A percentile compares a stretch with the other conserved stretches of the same genome.
These are phyloP conservation scores for Anthoceros angustus DNA, from an alignment of 225 moss, liverwort and hornwort genomes.

Conservation along the genomic window DNA sequence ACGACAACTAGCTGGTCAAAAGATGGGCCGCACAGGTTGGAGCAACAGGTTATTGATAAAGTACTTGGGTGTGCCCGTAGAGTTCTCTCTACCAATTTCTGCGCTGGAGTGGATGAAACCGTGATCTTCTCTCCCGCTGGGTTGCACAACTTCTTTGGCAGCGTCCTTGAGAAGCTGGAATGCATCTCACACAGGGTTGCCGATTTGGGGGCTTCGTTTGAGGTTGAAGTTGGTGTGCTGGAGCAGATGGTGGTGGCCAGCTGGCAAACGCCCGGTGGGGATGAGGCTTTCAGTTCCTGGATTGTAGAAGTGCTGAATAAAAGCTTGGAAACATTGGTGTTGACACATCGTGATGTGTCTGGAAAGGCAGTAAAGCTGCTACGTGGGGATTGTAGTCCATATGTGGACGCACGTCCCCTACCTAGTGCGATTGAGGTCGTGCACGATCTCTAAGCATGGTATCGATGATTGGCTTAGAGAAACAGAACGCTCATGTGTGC, in stretches of 20 bases:
- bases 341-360: neutral
- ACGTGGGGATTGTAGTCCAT: neutral
- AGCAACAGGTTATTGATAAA: constrained; percentile 16
- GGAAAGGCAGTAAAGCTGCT: neutral
- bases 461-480: no score
- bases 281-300: constrained; percentile 31
- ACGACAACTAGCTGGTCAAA: constrained; percentile 2
- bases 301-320: constrained; percentile 30
- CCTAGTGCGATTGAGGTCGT: neutral
- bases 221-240: constrained; percentile 35
- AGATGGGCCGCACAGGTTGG: constrained; percentile 14
- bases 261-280: constrained; percentile 42
- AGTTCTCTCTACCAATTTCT: constrained; percentile 32
- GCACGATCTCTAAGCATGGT: neutral
- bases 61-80: constrained; percentile 28
- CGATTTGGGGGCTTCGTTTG: constrained; percentile 16
- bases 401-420: neutral
- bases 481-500: no score
- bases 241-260: constrained; percentile 41
- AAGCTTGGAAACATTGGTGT: constrained; percentile 9
- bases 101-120: constrained; percentile 30
- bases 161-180: constrained; percentile 34
- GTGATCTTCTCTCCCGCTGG: constrained; percentile 55
- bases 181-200: constrained; percentile 13
- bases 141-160: constrained; percentile 27